Conservation (phyloP, 2,329 filamentous ascomycete genomes). For the Penicillium sp. region DNA sequence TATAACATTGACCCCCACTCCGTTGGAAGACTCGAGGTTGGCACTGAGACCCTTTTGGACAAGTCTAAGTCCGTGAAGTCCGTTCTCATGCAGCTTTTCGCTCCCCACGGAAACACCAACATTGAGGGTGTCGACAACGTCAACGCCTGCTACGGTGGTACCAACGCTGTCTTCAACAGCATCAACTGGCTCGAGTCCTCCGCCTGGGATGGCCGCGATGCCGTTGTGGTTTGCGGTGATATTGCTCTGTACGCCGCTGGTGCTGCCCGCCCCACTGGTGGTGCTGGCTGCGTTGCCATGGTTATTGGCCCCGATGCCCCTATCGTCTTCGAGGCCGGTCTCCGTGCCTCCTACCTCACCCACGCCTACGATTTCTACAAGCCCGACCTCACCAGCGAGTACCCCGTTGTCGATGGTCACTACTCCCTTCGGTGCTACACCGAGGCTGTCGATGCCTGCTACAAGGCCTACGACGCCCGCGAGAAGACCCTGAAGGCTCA, state of each 20-base stretch:
- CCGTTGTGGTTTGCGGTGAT: constrained; percentile 75
- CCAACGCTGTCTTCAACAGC: constrained; percentile 78
- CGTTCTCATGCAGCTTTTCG: constrained; percentile 81
- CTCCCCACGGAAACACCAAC: constrained; percentile 70
- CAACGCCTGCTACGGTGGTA: constrained; percentile 84
- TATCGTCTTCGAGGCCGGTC: constrained; percentile 72
- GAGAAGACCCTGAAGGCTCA: constrained; percentile 59
- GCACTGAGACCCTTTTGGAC: constrained; percentile 81
- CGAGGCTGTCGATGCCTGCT: constrained; percentile 75
- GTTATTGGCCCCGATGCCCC: constrained; percentile 76
- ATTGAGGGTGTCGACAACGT: constrained; percentile 79
- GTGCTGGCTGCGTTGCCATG: constrained; percentile 75
- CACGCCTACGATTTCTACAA: constrained; percentile 91
- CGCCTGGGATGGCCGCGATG: constrained; percentile 79
- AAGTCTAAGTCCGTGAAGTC: constrained; percentile 91
- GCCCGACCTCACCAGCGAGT: constrained; percentile 82
- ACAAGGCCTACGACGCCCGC: constrained; percentile 74
- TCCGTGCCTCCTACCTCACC: constrained; percentile 76
- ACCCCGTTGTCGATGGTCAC: constrained; percentile 80
- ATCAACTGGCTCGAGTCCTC: constrained; percentile 86
- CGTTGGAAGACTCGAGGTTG: constrained; percentile 78
- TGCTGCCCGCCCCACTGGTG: constrained; percentile 75
- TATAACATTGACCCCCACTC: constrained; percentile 77
- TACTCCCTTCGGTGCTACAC: constrained; percentile 81
- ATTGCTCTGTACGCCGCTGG: constrained; percentile 86